Conservation (phyloP, 331 rosid genomes). For the Malus hybrid region DNA sequence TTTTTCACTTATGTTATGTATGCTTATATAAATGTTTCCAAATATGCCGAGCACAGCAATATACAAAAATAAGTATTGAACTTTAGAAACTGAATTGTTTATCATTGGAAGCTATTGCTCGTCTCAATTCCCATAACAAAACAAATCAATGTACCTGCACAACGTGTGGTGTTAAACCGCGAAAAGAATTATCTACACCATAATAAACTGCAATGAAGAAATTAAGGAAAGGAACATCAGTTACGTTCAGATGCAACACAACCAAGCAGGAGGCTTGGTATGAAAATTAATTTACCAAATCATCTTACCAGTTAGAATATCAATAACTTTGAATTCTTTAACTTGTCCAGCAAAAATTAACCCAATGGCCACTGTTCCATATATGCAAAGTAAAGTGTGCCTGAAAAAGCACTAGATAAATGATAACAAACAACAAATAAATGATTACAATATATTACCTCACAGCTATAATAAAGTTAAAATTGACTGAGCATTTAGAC, state of each 20-base stretch:
- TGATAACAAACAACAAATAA: neutral
- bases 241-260: constrained; percentile 19
- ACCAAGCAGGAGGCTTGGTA: neutral
- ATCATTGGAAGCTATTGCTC: neutral
- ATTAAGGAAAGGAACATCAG: constrained; percentile 9
- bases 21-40: neutral
- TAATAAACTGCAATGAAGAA: constrained; percentile 56
- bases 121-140: neutral
- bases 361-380: constrained; percentile 64
- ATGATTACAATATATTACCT: neutral
- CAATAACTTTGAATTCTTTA: constrained; percentile 52
- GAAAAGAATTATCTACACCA: constrained; percentile 61
- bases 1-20: neutral
- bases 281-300: constrained; percentile 28
- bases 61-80: neutral
- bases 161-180: constrained; percentile 67
- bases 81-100: neutral
- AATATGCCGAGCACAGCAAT: neutral
- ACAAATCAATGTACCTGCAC: constrained; percentile 48
- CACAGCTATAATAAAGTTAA: neutral
- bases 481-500: neutral
- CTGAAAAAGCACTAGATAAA: constrained; percentile 41
- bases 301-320: constrained; percentile 67
- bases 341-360: constrained; percentile 71
- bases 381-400: constrained; percentile 83